These are phyloP conservation scores for Alternaria angustiovoidea DNA, from an alignment of 2,329 filamentous ascomycete species.

Conservation along the genomic window DNA sequence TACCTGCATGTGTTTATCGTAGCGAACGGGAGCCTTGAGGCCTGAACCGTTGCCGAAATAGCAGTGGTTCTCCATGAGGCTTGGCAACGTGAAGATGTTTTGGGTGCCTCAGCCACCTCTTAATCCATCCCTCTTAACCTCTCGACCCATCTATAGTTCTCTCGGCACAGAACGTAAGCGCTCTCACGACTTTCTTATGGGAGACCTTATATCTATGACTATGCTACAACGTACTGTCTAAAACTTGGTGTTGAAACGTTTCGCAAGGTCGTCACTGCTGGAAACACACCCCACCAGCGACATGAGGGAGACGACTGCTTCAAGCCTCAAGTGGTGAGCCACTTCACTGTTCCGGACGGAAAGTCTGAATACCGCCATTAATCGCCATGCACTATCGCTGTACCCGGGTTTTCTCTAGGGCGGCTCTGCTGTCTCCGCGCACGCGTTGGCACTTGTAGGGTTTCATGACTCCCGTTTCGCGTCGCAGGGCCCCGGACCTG, in stretches of 20 bases:
- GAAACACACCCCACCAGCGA: constrained; percentile 23
- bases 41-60: constrained; percentile 32
- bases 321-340: constrained; percentile 29
- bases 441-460: constrained; percentile 42
- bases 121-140: constrained; percentile 9
- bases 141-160: constrained; percentile 2
- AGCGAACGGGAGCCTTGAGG: constrained; percentile 13
- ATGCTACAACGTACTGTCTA: constrained; percentile 4
- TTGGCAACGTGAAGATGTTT: constrained; percentile 35
- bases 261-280: constrained; percentile 17
- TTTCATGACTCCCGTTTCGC: constrained; percentile 46
- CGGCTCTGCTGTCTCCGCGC: constrained; percentile 45
- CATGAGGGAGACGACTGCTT: constrained; percentile 26
- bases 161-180: constrained; percentile 12
- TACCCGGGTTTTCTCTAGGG: constrained; percentile 24
- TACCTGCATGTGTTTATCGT: constrained; percentile 31
- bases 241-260: constrained; percentile 36
- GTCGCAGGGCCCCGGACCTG: constrained; percentile 51
- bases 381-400: constrained; percentile 34
- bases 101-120: constrained; percentile 24
- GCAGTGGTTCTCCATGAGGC: constrained; percentile 28
- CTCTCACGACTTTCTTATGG: not conserved
- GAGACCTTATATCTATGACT: not conserved
- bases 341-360: constrained; percentile 36
- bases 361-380: constrained; percentile 39